Conservation (phyloP, 768 basidiomycete species). For the Flagelloscypha sp. region DNA sequence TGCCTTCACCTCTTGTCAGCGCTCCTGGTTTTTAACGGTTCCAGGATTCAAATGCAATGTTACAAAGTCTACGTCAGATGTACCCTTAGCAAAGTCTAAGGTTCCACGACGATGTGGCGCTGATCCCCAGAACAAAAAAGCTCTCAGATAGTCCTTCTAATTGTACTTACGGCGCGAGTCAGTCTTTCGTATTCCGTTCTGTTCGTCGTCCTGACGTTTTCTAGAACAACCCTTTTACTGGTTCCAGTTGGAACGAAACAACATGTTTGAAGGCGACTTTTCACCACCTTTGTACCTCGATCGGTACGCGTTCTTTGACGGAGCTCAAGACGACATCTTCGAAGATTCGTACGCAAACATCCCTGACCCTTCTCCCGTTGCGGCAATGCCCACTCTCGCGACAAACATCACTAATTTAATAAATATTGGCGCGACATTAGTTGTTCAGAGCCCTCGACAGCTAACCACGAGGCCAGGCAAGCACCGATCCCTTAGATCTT, state of each 20-base stretch:
- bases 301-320: constrained; percentile 63
- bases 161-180: constrained; percentile 64
- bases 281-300: constrained; percentile 62
- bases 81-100: constrained; percentile 45
- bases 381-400: constrained; percentile 26
- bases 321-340: constrained; percentile 70
- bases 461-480: too few relatives aligned
- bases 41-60: constrained; percentile 63
- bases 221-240: constrained; percentile 66
- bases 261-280: constrained; percentile 57
- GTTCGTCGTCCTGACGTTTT: too few relatives aligned
- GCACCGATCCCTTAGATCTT: too few relatives aligned
- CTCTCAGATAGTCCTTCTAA: constrained; percentile 40
- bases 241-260: constrained; percentile 56
- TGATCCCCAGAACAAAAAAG: constrained; percentile 41
- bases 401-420: too few relatives aligned
- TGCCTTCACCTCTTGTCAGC: too few relatives aligned
- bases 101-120: constrained; percentile 60
- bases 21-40: too few relatives aligned
- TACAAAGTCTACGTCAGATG: constrained; percentile 41
- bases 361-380: constrained; percentile 36
- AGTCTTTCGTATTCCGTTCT: too few relatives aligned
- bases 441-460: too few relatives aligned
- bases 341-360: constrained; percentile 41
- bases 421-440: too few relatives aligned